A percentile compares a stretch with the other conserved stretches of the same genome.
These are phyloP conservation scores for Spraguea lophii DNA, from an alignment of 371 early-diverging fungal species.

Conservation along the genomic window DNA sequence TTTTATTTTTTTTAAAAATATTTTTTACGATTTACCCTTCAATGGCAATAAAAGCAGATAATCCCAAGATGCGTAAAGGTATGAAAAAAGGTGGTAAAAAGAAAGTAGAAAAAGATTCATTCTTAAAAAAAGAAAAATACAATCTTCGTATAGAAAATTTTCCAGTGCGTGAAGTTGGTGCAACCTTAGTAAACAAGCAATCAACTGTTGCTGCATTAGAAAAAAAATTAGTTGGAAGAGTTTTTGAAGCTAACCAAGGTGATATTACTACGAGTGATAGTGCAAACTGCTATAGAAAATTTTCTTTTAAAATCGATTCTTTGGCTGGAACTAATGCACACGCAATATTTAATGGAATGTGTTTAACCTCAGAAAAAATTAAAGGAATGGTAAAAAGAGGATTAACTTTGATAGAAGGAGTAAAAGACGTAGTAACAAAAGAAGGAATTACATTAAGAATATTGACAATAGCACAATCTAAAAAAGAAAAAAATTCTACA, in stretches of 20 bases:
- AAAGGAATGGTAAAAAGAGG: constrained; percentile 98
- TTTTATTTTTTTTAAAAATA: no score
- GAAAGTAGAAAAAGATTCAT: constrained; percentile 26
- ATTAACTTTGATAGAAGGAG: constrained; percentile 93
- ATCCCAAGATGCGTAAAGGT: no score
- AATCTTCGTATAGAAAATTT: constrained; percentile 25
- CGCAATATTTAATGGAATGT: constrained; percentile 98
- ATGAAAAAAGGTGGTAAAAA: constrained; percentile 35
- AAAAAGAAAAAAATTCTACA: constrained; percentile 72
- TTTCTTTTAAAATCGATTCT: constrained; percentile 87
- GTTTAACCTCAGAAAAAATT: constrained; percentile 95
- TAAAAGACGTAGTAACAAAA: constrained; percentile 92
- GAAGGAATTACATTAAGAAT: constrained; percentile 95
- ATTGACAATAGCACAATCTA: constrained; percentile 89
- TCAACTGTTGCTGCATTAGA: constrained; percentile 26
- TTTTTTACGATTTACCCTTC: no score
- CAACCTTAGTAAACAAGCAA: constrained; percentile 30
- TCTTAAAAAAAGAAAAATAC: constrained; percentile 41
- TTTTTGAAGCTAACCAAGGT: constrained; percentile 82
- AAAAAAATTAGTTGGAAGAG: constrained; percentile 63
- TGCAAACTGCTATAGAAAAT: constrained; percentile 80
- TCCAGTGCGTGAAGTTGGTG: constrained; percentile 17
- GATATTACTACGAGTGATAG: constrained; percentile 79
- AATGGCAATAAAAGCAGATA: no score
- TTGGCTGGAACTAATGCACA: constrained; percentile 89